Base-by-base conservation (phyloP, 2,329 filamentous ascomycete species). In the Zymoseptoria passerinii region DNA sequence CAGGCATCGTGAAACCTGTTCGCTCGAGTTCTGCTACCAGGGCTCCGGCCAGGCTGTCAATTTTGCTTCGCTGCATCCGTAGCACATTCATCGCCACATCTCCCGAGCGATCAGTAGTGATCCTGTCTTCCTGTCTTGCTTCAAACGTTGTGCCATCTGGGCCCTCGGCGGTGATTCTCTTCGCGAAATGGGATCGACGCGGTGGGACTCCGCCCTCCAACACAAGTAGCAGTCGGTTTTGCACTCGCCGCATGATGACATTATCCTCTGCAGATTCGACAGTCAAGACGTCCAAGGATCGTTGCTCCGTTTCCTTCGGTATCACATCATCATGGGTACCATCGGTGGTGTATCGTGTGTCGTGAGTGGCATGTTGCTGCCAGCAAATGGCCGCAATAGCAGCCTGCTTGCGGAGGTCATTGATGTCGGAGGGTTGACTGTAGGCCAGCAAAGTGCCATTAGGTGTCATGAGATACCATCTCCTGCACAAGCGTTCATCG, bases 361-460 rank as follows among this genome's bases (percentile, higher is more conserved):
- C 19, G 44, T 56, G 56, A 13, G 54, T 52, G 29, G 65, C 60
- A 56, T 78, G 70, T 52, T 79, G 77, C 67, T 78, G 78, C 78
- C 78, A 80, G 8, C 74, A 73, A 61, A 79, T 75, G 20, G 77
- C 77, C 8, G 79, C 74, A 52, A 79, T 67, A 6, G 78, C 76
- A 20, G 76, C 77, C 63, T 79, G 76, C 57, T 78, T 77, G 48
- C 78, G 75, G 29, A 80, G 70, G 60, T 77, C 74, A 60, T 75
- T 75, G 65, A 78, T 77, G 61, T 79, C 73, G n/a, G 74, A 72
- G 10, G 77, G 77, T 20, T 74, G 75, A 18, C 74, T 78, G 66
- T 80, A 78, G 50, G 78, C 77, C 54, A 80, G 70, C 19, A 80
- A 67, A 1, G 77, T 79, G 61, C 77, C 78, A 63, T 79, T 80